Evolutionary conservation across 2,329 filamentous ascomycete genomes (phyloP).

Genomic region (Chaetomium sp.): DNA sequence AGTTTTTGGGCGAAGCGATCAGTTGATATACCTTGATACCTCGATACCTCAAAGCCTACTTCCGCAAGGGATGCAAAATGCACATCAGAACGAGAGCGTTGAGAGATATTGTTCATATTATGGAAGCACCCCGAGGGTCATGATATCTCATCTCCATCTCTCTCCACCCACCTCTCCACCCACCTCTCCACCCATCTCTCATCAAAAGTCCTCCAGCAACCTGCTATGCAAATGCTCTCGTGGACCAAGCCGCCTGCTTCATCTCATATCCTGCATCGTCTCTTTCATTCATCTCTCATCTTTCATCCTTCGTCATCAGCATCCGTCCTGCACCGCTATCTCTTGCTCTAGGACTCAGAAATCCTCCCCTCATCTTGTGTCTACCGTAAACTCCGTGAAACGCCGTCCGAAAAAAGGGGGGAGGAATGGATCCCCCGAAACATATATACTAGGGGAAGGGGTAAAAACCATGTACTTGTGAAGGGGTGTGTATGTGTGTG

Average conservation of each 20-base stretch:
- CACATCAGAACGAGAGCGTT: neutral
- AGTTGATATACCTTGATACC: conserved; percentile 8
- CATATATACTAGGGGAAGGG: conserved; percentile 15
- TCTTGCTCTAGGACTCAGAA: conserved; percentile 3
- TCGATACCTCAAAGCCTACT: neutral
- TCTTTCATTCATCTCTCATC: conserved; percentile 8
- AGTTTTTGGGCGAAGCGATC: conserved; percentile 1
- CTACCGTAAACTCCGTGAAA: conserved; percentile 17
- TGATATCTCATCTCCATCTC: conserved; percentile 4
- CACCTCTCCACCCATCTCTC: neutral
- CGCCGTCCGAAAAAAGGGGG: conserved; percentile 8
- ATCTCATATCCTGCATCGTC: conserved; percentile 14
- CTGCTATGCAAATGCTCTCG: conserved; percentile 15
- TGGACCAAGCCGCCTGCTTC: neutral
- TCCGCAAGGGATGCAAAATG: neutral
- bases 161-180: neutral
- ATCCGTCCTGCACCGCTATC: neutral
- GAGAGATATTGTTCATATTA: neutral
- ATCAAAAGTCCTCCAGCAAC: neutral
- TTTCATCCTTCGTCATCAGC: neutral
- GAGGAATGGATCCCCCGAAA: neutral
- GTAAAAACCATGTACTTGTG: conserved; percentile 10
- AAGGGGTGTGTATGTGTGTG: neutral
- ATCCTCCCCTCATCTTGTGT: neutral
- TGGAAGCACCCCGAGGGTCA: conserved; percentile 4